Evolutionary conservation across 73 alveolate species (phyloP).

Genomic region (Tetrahymena elliotti): DNA sequence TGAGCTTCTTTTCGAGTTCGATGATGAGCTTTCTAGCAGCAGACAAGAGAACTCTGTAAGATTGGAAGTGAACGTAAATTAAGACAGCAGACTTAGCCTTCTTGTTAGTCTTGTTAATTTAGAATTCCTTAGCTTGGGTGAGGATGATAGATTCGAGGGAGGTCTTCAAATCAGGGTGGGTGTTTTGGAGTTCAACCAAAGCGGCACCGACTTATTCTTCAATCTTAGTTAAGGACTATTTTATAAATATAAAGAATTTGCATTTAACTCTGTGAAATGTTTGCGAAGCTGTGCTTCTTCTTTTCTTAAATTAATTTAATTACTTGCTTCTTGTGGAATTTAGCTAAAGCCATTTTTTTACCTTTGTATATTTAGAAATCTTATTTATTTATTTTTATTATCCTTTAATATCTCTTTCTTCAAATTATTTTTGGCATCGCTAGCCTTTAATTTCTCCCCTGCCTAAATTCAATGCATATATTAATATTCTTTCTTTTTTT

Average conservation of each 20-base stretch:
- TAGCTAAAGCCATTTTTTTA: neutral
- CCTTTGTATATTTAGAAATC: neutral
- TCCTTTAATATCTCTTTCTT: neutral
- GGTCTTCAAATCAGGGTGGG: neutral
- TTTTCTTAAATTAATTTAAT: neutral
- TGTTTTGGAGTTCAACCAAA: conserved; percentile 1
- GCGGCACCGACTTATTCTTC: neutral
- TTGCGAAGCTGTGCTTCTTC: neutral
- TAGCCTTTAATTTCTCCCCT: neutral
- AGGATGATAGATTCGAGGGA: neutral
- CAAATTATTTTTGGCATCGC: conserved; percentile 1
- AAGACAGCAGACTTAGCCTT: neutral
- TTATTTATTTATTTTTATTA: neutral
- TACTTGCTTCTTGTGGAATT: conserved; percentile 1
- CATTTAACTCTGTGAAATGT: neutral
- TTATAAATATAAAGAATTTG: neutral
- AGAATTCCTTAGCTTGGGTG: neutral
- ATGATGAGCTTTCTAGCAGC: conserved; percentile 20
- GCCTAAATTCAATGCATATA: neutral
- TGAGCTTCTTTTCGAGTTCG: conserved; percentile 38
- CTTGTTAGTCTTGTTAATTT: neutral
- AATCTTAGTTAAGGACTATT: neutral
- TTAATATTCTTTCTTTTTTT: neutral
- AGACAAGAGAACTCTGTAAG: neutral
- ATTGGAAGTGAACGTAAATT: neutral